A percentile compares a stretch with the other conserved stretches of the same genome.
phyloP scores from a whole-genome alignment of 768 basidiomycete genomes.

The Fibroporia radiculosa region DNA sequence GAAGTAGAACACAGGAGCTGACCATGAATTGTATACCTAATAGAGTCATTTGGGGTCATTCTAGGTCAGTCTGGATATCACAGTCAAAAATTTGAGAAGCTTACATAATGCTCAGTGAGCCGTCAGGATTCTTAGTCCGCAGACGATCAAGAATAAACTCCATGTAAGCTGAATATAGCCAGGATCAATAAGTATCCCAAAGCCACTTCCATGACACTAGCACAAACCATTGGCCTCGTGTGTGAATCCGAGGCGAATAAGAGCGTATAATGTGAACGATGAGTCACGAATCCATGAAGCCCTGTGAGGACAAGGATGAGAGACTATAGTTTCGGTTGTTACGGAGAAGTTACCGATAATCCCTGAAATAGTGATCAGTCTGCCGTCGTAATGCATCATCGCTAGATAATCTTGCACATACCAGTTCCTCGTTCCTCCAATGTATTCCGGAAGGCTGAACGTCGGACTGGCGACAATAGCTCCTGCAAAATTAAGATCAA shows the following conservation, averaged over 20 bases:
- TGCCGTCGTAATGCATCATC: too few species aligned
- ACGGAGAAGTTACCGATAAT: conserved; percentile 4
- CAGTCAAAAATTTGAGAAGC: conserved; percentile 7
- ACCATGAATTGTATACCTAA: conserved; percentile 85
- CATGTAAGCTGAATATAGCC: conserved; percentile 57
- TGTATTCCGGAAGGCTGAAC: conserved; percentile 87
- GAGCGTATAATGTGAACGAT: conserved; percentile 90
- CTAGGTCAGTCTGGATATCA: neutral
- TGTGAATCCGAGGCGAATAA: conserved; percentile 91
- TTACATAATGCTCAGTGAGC: conserved; percentile 89
- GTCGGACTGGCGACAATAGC: conserved; percentile 95
- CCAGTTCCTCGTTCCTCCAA: conserved; percentile 90
- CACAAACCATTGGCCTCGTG: conserved; percentile 73
- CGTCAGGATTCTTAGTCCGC: conserved; percentile 79
- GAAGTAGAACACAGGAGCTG: conserved; percentile 3
- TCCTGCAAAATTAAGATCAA: conserved; percentile 32
- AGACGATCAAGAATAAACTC: conserved; percentile 86
- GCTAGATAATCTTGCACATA: conserved; percentile 21
- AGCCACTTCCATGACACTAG: neutral
- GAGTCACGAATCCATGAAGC: conserved; percentile 94
- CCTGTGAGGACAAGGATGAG: conserved; percentile 24
- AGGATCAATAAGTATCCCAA: neutral
- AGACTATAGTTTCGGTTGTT: neutral
- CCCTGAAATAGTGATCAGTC: conserved; percentile 5
- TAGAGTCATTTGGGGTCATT: too few species aligned